These are phyloP conservation scores for Apium graveolens DNA, from an alignment of 129 eudicot genomes.

Conservation along the genomic window DNA sequence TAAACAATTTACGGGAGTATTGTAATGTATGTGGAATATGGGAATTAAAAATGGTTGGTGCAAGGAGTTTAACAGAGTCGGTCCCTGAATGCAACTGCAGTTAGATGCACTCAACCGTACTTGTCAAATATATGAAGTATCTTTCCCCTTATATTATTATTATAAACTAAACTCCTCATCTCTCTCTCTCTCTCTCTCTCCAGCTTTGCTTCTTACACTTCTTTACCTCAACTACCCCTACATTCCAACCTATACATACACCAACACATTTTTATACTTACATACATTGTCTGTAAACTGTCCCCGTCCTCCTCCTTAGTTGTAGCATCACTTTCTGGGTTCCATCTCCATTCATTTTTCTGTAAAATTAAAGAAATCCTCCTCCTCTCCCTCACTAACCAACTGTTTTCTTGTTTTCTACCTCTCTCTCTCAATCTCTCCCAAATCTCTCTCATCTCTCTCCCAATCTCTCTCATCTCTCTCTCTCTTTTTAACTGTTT, in stretches of 20 bases:
- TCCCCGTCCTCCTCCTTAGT: constrained; percentile 19
- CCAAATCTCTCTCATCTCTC: not conserved
- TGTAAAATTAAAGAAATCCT: constrained; percentile 11
- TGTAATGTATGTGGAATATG: too few species aligned
- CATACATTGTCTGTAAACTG: constrained; percentile 16
- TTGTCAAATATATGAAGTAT: not conserved
- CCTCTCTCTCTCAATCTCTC: not conserved
- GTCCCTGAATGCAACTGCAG: not conserved
- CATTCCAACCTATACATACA: not conserved
- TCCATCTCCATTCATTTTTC: constrained; percentile 25
- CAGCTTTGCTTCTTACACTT: constrained; percentile 3
- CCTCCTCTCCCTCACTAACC: not conserved
- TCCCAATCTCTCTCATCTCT: not conserved
- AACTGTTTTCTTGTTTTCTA: constrained; percentile 11
- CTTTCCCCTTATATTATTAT: not conserved
- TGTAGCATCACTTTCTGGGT: constrained; percentile 61
- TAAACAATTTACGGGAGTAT: too few species aligned
- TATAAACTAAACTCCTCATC: too few species aligned
- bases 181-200: not conserved
- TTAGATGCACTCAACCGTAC: constrained; percentile 1
- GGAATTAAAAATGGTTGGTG: not conserved
- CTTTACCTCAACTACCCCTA: constrained; percentile 35
- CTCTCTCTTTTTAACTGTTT: not conserved
- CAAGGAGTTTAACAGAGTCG: constrained; percentile 1
- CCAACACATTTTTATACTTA: not conserved